These are phyloP conservation scores for Didymellaceae sp. DNA, from an alignment of 2,329 filamentous ascomycete genomes.

Conservation along the genomic window DNA sequence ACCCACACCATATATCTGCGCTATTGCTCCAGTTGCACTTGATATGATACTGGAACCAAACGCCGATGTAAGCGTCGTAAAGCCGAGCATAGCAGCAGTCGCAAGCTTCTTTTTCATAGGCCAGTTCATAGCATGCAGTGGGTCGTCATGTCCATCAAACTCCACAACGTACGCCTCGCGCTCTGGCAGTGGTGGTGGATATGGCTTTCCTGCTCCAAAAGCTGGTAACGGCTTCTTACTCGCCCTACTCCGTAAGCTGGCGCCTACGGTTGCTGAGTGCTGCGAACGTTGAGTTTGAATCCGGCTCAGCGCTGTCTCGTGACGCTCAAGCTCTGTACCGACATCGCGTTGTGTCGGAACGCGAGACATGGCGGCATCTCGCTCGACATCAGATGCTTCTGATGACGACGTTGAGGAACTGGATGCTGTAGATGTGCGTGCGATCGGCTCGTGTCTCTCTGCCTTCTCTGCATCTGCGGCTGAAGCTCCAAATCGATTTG, in stretches of 20 bases:
- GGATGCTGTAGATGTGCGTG: conserved; percentile 64
- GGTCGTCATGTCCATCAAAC: conserved; percentile 83
- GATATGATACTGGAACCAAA: conserved; percentile 64
- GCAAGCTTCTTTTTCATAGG: conserved; percentile 75
- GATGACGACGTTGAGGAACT: conserved; percentile 57
- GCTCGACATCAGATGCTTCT: conserved; percentile 46
- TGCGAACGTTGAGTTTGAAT: conserved; percentile 75
- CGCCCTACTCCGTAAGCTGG: conserved; percentile 54
- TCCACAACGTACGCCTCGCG: conserved; percentile 69
- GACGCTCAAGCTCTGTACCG: conserved; percentile 63
- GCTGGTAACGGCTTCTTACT: conserved; percentile 66
- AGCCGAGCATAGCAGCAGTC: conserved; percentile 73
- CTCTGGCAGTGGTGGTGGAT: conserved; percentile 72
- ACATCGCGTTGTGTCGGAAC: conserved; percentile 68
- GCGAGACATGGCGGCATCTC: conserved; percentile 60
- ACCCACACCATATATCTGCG: conserved; percentile 53
- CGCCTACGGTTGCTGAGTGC: conserved; percentile 75
- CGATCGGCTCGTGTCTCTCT: conserved; percentile 56
- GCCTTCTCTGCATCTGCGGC: conserved; percentile 50
- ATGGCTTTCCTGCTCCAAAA: conserved; percentile 77
- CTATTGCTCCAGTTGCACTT: conserved; percentile 44
- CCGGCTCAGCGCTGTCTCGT: conserved; percentile 72
- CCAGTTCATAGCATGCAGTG: conserved; percentile 89
- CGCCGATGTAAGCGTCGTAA: conserved; percentile 70
- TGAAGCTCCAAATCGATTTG: conserved; percentile 41